Conservation (phyloP, 2,329 filamentous ascomycete species). For the Cladosporium oxysporum region DNA sequence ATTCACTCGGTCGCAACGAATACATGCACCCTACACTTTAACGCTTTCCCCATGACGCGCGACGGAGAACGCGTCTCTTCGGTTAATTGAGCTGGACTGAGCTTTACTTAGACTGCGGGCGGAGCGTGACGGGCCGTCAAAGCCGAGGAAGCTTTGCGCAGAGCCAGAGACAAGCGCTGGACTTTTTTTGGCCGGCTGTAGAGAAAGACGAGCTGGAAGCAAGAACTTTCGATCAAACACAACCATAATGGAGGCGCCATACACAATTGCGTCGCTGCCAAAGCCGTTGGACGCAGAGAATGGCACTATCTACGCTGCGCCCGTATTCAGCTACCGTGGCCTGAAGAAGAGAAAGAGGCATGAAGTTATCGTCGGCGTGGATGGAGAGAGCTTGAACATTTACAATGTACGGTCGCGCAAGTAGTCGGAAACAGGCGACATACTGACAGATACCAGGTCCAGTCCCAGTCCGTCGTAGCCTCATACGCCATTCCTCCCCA, state of each 20-base stretch:
- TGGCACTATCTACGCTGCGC: slow-evolving; percentile 44
- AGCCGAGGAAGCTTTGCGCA: neutral
- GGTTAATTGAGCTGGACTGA: neutral
- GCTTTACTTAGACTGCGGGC: neutral
- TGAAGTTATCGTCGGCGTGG: slow-evolving; percentile 60
- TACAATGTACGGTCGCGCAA: slow-evolving; percentile 55
- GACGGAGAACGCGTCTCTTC: neutral
- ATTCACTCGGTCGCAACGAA: neutral
- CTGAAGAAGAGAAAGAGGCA: slow-evolving; percentile 63
- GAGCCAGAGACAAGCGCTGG: slow-evolving; percentile 2
- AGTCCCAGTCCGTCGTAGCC: slow-evolving; percentile 60
- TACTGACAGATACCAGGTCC: slow-evolving; percentile 48
- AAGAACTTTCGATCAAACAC: neutral
- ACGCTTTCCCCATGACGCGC: neutral
- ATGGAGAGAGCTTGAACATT: slow-evolving; percentile 63
- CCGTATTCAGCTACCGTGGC: slow-evolving; percentile 57
- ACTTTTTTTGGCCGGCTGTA: slow-evolving; percentile 11
- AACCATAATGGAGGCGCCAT: slow-evolving; percentile 35
- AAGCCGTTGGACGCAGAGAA: slow-evolving; percentile 43
- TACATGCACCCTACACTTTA: neutral
- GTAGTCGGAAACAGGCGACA: neutral
- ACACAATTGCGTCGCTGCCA: slow-evolving; percentile 47
- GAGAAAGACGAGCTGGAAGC: slow-evolving; percentile 12
- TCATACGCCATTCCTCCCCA: slow-evolving; percentile 64
- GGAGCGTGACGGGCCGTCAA: neutral